Conservation (phyloP, 2,329 filamentous ascomycete species). For the Leptographium radiaticola region DNA sequence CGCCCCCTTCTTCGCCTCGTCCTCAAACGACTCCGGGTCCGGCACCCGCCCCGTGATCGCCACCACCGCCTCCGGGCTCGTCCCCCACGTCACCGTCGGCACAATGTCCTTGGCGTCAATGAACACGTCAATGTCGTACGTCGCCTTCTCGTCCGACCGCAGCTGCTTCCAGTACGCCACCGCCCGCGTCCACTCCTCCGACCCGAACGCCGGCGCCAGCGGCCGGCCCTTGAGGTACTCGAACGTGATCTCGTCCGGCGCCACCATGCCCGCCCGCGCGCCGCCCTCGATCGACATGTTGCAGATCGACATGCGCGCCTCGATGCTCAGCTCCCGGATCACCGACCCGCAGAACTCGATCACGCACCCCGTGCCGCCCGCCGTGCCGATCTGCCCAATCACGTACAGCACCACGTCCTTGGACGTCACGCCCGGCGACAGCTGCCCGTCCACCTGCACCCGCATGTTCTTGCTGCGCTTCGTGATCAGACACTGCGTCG, state of each 20-base stretch:
- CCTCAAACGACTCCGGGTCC: conserved; percentile 73
- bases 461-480: conserved; percentile 98
- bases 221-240: conserved; percentile 90
- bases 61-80: conserved; percentile 90
- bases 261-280: conserved; percentile 91
- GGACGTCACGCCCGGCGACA: conserved; percentile 82
- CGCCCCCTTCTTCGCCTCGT: conserved; percentile 65
- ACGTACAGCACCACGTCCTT: conserved; percentile 91
- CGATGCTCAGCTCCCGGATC: conserved; percentile 81
- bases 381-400: conserved; percentile 89
- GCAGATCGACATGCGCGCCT: conserved; percentile 97
- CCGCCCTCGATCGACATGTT: conserved; percentile 99
- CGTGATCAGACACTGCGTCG: conserved; percentile 89
- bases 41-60: conserved; percentile 87
- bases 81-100: conserved; percentile 93
- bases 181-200: conserved; percentile 81
- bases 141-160: conserved; percentile 74
- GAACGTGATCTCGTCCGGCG: conserved; percentile 86
- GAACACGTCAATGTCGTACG: conserved; percentile 79
- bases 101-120: conserved; percentile 88
- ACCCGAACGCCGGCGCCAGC: conserved; percentile 72
- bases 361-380: conserved; percentile 84
- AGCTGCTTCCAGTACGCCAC: conserved; percentile 78
- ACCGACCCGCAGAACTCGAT: conserved; percentile 97
- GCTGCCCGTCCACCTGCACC: conserved; percentile 83